Conservation (phyloP, 2,329 filamentous ascomycete genomes). For the Colletotrichum tanaceti region DNA sequence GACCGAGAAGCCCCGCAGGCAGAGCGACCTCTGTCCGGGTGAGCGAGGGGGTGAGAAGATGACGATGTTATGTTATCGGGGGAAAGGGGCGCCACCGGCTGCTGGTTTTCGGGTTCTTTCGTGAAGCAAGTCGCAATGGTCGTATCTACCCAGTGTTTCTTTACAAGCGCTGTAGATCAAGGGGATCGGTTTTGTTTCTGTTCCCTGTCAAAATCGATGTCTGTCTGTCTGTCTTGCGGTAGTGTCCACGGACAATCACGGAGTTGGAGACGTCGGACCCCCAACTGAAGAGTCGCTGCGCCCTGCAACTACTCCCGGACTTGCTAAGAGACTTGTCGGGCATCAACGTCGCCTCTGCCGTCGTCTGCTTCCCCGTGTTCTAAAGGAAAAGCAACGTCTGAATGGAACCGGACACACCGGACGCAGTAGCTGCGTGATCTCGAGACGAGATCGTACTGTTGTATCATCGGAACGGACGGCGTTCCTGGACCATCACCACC, state of each 20-base stretch:
- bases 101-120: background rate
- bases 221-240: slow-evolving; percentile 5
- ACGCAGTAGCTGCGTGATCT: background rate
- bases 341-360: no score
- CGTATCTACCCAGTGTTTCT: background rate
- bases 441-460: slow-evolving; percentile 5
- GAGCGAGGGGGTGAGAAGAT: background rate
- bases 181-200: slow-evolving; percentile 19
- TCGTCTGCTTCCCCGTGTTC: background rate
- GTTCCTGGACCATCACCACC: background rate
- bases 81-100: background rate
- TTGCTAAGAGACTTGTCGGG: no score
- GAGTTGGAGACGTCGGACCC: slow-evolving; percentile 39
- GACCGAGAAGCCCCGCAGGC: slow-evolving; percentile 21
- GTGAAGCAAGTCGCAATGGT: background rate
- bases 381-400: background rate
- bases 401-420: background rate
- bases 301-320: slow-evolving; percentile 17
- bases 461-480: background rate
- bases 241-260: slow-evolving; percentile 37
- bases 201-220: background rate
- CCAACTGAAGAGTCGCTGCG: slow-evolving; percentile 35
- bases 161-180: slow-evolving; percentile 12
- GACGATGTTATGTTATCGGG: background rate
- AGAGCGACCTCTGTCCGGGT: background rate